Evolutionary conservation across 257 asterid species (phyloP).

Genomic region (Petrea volubilis): DNA sequence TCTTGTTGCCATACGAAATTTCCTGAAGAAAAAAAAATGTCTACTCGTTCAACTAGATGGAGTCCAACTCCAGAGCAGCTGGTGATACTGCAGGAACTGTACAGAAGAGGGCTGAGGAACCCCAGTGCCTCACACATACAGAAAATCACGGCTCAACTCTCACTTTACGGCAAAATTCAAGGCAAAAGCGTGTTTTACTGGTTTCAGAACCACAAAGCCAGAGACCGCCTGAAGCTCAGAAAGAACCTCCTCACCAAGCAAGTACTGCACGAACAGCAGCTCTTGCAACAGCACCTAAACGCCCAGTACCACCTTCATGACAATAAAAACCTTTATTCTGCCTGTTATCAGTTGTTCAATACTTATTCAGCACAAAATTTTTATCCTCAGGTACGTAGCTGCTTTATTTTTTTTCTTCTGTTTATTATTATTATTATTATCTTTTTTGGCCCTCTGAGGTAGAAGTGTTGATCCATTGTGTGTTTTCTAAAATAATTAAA

Average conservation of each 20-base stretch:
- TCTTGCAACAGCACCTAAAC: constrained; percentile 10
- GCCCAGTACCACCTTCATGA: background rate
- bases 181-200: constrained; percentile 68
- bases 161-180: constrained; percentile 54
- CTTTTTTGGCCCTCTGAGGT: too few relatives aligned
- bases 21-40: too few relatives aligned
- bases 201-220: constrained; percentile 73
- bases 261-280: constrained; percentile 33
- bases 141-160: constrained; percentile 53
- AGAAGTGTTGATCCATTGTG: too few relatives aligned
- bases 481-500: too few relatives aligned
- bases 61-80: constrained; percentile 70
- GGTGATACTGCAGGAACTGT: constrained; percentile 60
- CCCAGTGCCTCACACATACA: constrained; percentile 62
- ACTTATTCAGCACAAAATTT: background rate
- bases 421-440: too few relatives aligned
- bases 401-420: background rate
- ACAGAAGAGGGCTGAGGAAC: constrained; percentile 51
- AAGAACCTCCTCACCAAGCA: constrained; percentile 42
- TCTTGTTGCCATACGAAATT: too few relatives aligned
- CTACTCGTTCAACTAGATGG: constrained; percentile 49
- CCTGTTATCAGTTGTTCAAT: background rate
- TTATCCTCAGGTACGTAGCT: background rate
- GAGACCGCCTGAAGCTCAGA: constrained; percentile 63
- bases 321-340: too few relatives aligned